phyloP scores from a whole-genome alignment of 805 yeast genomes.

The Saccharomycopsis sp. region DNA sequence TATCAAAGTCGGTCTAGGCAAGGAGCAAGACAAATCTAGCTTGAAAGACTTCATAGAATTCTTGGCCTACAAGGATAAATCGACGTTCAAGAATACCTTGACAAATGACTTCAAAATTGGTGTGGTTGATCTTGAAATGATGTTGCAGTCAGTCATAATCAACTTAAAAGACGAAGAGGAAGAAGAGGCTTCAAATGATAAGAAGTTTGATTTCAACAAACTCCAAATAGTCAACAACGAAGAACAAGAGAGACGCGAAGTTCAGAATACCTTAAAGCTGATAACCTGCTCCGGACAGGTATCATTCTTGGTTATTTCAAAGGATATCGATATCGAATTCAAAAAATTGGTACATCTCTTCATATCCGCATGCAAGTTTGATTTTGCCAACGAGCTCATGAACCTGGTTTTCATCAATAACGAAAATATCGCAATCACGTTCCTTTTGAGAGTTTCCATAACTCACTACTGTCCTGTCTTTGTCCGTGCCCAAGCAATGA shows the following conservation, averaged over 20 bases:
- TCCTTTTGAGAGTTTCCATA: slow-evolving; percentile 46
- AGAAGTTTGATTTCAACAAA: no score
- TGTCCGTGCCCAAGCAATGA: slow-evolving; percentile 43
- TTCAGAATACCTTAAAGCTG: slow-evolving; percentile 22
- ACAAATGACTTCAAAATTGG: slow-evolving; percentile 26
- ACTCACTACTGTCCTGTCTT: slow-evolving; percentile 52
- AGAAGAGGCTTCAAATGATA: slow-evolving; percentile 22
- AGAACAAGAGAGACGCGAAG: slow-evolving; percentile 22
- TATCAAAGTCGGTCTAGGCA: slow-evolving; percentile 36
- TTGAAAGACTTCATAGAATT: slow-evolving; percentile 34
- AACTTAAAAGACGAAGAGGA: slow-evolving; percentile 24
- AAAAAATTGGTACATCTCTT: slow-evolving; percentile 33
- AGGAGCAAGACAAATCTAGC: slow-evolving; percentile 32
- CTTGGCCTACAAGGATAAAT: slow-evolving; percentile 29
- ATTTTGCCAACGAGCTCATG: slow-evolving; percentile 9
- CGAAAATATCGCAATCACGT: slow-evolving; percentile 37
- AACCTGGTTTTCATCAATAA: no score
- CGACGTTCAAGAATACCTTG: slow-evolving; percentile 33
- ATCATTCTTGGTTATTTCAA: slow-evolving; percentile 30
- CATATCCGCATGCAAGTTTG: slow-evolving; percentile 34
- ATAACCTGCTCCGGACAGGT: slow-evolving; percentile 1
- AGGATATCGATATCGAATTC: slow-evolving; percentile 34
- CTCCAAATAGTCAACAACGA: no score
- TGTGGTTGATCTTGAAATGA: slow-evolving; percentile 48
- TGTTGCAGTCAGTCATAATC: slow-evolving; percentile 23